Evolutionary conservation across 768 basidiomycete species (phyloP).

Genomic region (Lactarius indigo): DNA sequence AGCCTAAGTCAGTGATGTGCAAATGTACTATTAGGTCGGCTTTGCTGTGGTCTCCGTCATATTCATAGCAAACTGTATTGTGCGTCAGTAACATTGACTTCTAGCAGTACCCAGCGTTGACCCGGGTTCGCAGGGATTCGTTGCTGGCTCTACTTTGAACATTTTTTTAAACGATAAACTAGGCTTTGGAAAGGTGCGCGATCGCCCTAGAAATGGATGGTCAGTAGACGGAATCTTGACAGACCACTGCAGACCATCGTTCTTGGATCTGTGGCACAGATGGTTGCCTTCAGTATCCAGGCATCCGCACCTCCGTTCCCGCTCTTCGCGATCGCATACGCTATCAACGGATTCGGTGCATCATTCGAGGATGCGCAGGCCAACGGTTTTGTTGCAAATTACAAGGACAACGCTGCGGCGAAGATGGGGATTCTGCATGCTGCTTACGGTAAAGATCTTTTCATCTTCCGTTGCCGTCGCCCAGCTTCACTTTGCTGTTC

Average conservation of each 20-base stretch:
- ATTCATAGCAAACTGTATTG: conserved; percentile 50
- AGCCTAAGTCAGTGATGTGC: conserved; percentile 1
- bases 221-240: neutral
- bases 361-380: conserved; percentile 65
- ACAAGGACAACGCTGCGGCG: conserved; percentile 50
- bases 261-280: conserved; percentile 47
- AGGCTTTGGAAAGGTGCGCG: conserved; percentile 46
- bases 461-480: neutral
- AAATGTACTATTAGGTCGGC: conserved; percentile 35
- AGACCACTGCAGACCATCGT: conserved; percentile 37
- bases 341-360: conserved; percentile 48
- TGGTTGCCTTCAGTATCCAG: conserved; percentile 52
- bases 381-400: conserved; percentile 62
- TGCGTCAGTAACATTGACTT: conserved; percentile 27
- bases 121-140: conserved; percentile 40
- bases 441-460: conserved; percentile 46
- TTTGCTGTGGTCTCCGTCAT: conserved; percentile 58
- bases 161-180: conserved; percentile 43
- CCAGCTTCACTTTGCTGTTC: neutral
- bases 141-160: conserved; percentile 46
- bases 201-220: neutral
- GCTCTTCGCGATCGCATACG: conserved; percentile 48
- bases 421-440: conserved; percentile 74
- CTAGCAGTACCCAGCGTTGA: neutral
- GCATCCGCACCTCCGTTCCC: conserved; percentile 61